Base-by-base conservation (phyloP, 345 rosid species). In the Aquilaria yunnanensis region DNA sequence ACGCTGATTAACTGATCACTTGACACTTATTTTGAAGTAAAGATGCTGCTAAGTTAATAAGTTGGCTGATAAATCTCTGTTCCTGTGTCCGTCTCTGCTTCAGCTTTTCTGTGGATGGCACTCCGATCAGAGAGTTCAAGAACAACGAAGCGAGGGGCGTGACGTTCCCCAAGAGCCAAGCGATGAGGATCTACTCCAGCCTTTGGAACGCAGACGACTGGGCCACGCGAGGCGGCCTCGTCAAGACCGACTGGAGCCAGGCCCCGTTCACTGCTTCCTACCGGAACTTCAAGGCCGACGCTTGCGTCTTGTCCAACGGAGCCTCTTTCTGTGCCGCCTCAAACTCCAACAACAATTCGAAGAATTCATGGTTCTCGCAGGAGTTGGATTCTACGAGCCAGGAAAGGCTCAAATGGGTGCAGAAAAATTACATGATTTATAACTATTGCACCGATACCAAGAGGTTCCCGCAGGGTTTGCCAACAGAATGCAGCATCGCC, bases 131-230 rank as follows among this genome's bases (percentile, higher is more conserved):
- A 60, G 82, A 82, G 53, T 88, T 83, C 81, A 80, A 78, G 78
- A 88, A 83, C 79, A 52, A 75, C 72, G 80, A 79, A 11, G 56
- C 86, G 8, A 68, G 12, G 1, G 86, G 86, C 0, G 76, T 85
- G 23, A 66, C 87, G 9, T 81, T 73, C 54, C 96, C 88, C 2
- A 78, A 75, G 74, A 79, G 65, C 68, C 90, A 84, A 53, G 71
- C 87, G 5, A 86, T 88, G 90, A 78, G 77, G 61, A 51, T 82
- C 12, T 75, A 82, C 71, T 80, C 85, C 10, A 81, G 81, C 49
- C 73, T 84, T 3, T 83, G 92, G 90, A 84, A 86, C 59, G 90
- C 78, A 11, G 92, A 88, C 62, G 82, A 85, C 47, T 88, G 92
- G 96, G 88, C 88, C 2, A 88, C 96, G 0, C 74, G 90, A 56